Evolutionary conservation across 768 basidiomycete species (phyloP), one percentile per base, ranked within the genome.

Genomic region (Serendipita sp.): DNA sequence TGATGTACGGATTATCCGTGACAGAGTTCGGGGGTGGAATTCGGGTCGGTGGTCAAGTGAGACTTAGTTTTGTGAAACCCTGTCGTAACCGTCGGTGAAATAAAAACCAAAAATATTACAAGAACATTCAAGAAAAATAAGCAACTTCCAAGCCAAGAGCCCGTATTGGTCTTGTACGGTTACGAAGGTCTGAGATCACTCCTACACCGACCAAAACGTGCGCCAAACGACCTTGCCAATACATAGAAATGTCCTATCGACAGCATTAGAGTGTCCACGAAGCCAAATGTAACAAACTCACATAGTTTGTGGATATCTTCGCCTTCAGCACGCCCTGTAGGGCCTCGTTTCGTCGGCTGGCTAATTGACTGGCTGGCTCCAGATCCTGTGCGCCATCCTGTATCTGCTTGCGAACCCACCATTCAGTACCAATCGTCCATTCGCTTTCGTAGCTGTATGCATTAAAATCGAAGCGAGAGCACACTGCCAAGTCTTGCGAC

Each of bases 401-500:
- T 60, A 61, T 65, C 42, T 70, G 68, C 24, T 83, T 80, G 22
- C 91, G 81, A 70, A 92, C 80, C 92, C 91, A 96, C 90, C 91
- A 96, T 71, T 97, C 94, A 0, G 88, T 86, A 2, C 95, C 95
- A 75, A 97, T 81, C 9, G 90, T 86, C 86, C 93, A 88, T 71
- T 97, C 94, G 72, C 90, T 93, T 67, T 95, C 91, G 72, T 92
- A 97, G 73, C 90, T 93, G 71, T 97, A 96, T 28, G 94, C 82
- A 69, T 98, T 98, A 74, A 97, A 92, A 70, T 97, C 92, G 70
- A 94, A 98, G 22, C 90, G 83, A 0, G 90, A 87, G 58, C 89
- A 89, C 20, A 98, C 71, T 0, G 90, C 83, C 43, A 97, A 81
- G 71, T 95, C 89, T 13, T 81, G 81, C 3, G 89, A 88, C 7